Conservation (phyloP, 805 yeast species). For the Candida railenensis region DNA sequence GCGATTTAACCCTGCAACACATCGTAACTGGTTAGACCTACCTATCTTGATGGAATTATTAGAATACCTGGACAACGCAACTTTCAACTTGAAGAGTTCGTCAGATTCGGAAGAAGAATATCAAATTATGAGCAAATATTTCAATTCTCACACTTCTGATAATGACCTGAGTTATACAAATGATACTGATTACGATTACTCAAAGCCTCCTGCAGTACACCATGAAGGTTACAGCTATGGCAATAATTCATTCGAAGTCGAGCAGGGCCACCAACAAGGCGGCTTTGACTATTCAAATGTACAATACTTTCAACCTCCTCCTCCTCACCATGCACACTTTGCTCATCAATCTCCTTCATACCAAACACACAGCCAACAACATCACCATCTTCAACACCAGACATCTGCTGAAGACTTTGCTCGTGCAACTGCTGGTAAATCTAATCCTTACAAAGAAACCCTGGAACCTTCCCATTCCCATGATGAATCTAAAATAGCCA, state of each 20-base stretch:
- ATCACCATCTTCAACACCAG: conserved; percentile 1
- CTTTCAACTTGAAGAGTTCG: conserved; percentile 5
- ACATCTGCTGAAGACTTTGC: conserved; percentile 3
- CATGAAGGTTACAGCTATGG: conserved; percentile 4
- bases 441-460: neutral
- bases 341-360: neutral
- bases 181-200: conserved; percentile 6
- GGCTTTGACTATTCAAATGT: neutral
- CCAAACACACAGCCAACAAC: neutral
- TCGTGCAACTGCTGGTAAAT: conserved; percentile 1
- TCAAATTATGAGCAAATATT: conserved; percentile 6
- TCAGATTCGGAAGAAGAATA: conserved; percentile 7
- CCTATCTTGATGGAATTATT: conserved; percentile 6
- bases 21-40: neutral
- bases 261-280: neutral
- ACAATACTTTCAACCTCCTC: neutral
- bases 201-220: neutral
- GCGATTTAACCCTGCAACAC: neutral
- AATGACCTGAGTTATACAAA: conserved; percentile 6
- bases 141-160: conserved; percentile 5
- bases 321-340: neutral
- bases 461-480: neutral
- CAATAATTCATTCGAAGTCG: conserved; percentile 1
- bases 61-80: conserved; percentile 5
- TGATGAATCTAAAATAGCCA: neutral